Base-by-base conservation (phyloP, 2,329 filamentous ascomycete genomes). In the Ustulina deusta region DNA sequence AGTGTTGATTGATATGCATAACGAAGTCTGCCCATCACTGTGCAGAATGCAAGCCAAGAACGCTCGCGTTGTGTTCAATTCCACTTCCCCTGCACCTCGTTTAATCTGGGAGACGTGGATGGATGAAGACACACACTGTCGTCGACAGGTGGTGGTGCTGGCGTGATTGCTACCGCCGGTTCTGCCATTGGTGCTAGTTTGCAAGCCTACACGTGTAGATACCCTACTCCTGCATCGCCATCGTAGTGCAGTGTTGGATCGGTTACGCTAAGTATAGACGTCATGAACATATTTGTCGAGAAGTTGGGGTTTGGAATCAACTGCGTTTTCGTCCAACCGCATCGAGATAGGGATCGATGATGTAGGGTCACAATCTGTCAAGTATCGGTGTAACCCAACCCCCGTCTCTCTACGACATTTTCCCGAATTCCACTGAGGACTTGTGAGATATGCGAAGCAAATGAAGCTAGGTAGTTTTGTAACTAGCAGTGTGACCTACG, bases 1-100 rank as follows among this genome's bases (percentile, higher is more conserved):
- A 66, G 59, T 56, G 40, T 65, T 68, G 67, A 67, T 73, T 72
- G 69, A 73, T 69, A 68, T 73, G 70, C 73, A 73, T 71, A 64
- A 49, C 58, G 56, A 55, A 66, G 65, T 63, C 65, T 68, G 60
- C 56, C 66, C 66, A 66, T 69, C 63, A 69, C 60, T 34, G 60
- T 61, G 66, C 66, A 66, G 66, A 69, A 63, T 63, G 66, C 63
- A 57, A 27, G 66, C 63, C 66, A 66, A 63, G 63, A 63, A 22
- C 34, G 15, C 29, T 65, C 51, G 61, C 48, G 27, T 46, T 54
- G 38, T 56, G 44, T 62, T 38, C 46, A 59, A 49, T 40, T 65
- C 22, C 20, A 57, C 36, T 29, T 66, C 48, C n/a, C 55, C 60
- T 59, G 59, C 63, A 56, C 49, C 56, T 66, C 59, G 49, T 61